Conservation (phyloP, 106 monocot genomes). For the Allium sativum region DNA sequence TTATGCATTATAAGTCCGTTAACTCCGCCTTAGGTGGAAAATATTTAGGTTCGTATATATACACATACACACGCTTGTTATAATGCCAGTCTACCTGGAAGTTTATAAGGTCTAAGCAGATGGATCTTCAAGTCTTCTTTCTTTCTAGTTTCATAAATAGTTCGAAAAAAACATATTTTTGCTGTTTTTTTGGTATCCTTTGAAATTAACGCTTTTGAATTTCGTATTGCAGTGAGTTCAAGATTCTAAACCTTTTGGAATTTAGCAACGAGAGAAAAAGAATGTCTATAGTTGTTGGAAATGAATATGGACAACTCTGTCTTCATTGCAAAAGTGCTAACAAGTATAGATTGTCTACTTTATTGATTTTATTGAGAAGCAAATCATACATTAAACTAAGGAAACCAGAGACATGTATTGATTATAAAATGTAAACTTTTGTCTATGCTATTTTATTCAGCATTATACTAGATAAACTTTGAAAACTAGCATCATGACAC, state of each 20-base stretch:
- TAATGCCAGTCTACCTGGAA: background rate
- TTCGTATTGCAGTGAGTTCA: slow-evolving; percentile 52
- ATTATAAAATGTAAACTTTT: background rate
- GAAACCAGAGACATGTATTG: background rate
- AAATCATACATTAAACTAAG: background rate
- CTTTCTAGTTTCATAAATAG: background rate
- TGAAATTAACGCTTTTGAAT: too few relatives aligned
- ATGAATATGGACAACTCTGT: slow-evolving; percentile 66
- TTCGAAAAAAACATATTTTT: background rate
- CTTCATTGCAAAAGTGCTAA: slow-evolving; percentile 91
- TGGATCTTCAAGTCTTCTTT: background rate
- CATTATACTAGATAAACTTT: slow-evolving; percentile 41
- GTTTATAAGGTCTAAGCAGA: background rate
- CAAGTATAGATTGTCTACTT: slow-evolving; percentile 29
- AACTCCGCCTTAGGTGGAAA: background rate
- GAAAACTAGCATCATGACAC: slow-evolving; percentile 64
- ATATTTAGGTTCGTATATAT: too few relatives aligned
- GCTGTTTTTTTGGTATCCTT: background rate
- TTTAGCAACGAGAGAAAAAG: slow-evolving; percentile 89
- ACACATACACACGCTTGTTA: too few relatives aligned
- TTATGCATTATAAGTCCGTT: too few relatives aligned
- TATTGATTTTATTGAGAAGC: background rate
- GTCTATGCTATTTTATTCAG: slow-evolving; percentile 8
- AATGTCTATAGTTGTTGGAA: slow-evolving; percentile 72
- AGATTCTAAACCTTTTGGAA: slow-evolving; percentile 80